Percentiles rank a stretch among this genome's conserved stretches.
These are phyloP conservation scores for Sporothrix schenckii DNA, from an alignment of 2,329 filamentous ascomycete species.

Conservation along the genomic window DNA sequence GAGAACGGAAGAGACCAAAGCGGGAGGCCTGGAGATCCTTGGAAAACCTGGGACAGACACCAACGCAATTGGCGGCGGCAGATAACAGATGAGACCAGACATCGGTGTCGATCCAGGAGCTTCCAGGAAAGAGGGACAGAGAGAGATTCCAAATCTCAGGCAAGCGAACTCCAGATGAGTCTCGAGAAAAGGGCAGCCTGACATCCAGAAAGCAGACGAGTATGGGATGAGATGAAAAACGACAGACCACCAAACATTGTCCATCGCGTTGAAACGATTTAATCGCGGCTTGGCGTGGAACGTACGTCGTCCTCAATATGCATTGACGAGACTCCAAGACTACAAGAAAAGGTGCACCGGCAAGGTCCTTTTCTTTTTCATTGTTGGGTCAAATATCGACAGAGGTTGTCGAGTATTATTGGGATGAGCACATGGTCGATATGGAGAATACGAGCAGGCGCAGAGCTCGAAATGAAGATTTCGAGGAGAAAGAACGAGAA, in stretches of 20 bases:
- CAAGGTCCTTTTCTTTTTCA: conserved; percentile 1
- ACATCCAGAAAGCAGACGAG: background rate
- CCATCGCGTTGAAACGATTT: background rate
- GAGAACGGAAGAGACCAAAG: background rate
- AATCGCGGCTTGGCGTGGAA: background rate
- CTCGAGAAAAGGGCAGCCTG: background rate
- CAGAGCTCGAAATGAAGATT: background rate
- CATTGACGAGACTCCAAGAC: background rate
- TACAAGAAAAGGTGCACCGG: too few relatives aligned
- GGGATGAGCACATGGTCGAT: background rate
- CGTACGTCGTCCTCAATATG: background rate
- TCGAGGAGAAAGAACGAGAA: background rate
- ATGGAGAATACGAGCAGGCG: background rate
- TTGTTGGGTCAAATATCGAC: background rate
- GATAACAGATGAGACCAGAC: conserved; percentile 16
- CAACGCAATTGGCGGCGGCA: background rate
- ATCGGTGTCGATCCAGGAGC: background rate
- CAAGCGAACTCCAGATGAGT: background rate
- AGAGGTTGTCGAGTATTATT: background rate
- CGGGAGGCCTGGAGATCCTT: conserved; percentile 6
- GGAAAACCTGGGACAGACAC: background rate
- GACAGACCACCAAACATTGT: background rate
- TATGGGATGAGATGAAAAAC: too few relatives aligned
- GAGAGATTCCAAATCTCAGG: background rate
- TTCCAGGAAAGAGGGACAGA: background rate